Percentiles rank a stretch among this genome's conserved stretches.
phyloP scores from a whole-genome alignment of 768 basidiomycete species.

The Lactarius akahatsu region DNA sequence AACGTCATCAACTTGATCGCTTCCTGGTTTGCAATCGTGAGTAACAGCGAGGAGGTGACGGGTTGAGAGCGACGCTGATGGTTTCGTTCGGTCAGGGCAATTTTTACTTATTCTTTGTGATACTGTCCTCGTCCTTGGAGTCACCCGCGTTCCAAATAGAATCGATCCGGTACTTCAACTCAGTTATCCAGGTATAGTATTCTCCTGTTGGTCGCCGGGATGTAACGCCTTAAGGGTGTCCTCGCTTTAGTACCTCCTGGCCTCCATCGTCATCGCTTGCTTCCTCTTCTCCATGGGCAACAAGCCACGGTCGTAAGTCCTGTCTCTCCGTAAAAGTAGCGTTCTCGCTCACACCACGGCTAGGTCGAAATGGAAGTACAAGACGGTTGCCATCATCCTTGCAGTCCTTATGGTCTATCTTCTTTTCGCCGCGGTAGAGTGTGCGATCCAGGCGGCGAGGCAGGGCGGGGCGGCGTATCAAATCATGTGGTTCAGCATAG shows the following conservation, averaged over 20 bases:
- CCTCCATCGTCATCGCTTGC: conserved; percentile 79
- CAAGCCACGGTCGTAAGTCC: conserved; percentile 73
- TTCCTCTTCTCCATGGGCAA: conserved; percentile 98
- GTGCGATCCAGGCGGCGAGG: conserved; percentile 66
- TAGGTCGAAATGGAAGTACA: conserved; percentile 86
- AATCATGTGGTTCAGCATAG: conserved; percentile 79
- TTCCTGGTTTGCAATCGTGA: conserved; percentile 89
- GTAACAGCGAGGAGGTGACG: conserved; percentile 33
- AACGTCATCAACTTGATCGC: conserved; percentile 86
- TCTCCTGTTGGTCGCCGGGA: neutral
- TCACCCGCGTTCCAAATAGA: conserved; percentile 61
- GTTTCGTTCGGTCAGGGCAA: conserved; percentile 60
- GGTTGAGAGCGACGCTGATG: conserved; percentile 4
- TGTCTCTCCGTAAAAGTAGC: neutral
- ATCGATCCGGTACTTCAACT: conserved; percentile 72
- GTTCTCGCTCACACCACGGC: neutral
- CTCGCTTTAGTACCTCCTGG: conserved; percentile 67
- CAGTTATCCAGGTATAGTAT: conserved; percentile 59
- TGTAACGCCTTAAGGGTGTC: neutral
- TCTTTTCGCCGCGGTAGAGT: conserved; percentile 77
- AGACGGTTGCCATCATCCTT: conserved; percentile 68
- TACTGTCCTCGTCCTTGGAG: conserved; percentile 87
- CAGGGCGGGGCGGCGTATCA: conserved; percentile 67
- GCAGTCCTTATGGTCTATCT: conserved; percentile 82
- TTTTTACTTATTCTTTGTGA: conserved; percentile 92